Base-by-base conservation (phyloP, 305 asterid genomes). In the Petunia hybrid region DNA sequence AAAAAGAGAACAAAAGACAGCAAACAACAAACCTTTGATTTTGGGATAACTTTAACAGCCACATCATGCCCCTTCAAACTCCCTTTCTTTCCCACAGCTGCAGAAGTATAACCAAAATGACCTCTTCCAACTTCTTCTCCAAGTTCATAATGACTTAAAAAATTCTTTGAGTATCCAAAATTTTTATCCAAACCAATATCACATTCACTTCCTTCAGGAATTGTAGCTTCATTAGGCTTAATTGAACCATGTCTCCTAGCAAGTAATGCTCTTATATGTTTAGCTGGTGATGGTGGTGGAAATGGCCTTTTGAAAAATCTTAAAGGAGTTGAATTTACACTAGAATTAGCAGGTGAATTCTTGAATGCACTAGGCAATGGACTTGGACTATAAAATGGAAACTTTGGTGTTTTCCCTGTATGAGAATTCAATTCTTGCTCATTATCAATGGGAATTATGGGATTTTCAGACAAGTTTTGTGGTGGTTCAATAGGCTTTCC, bases 211-310 rank as follows among this genome's bases (percentile, higher is more conserved):
- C 97, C 98, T 80, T 94, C 98, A 22, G 97, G 98, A 80, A 94
- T 94, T 36, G 91, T 83, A 43, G 93, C 94, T 86, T 90, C 97
- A 83, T 94, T 94, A 67, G 98, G 95, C 90, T 94, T 93, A 66
- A 93, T 88, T 42, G 97, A 93, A 78, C 97, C 97, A 83, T 91
- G 97, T 80, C 97, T 87, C 80, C 97, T 89, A 10, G 95, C 89
- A 67, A 95, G 92, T 82, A 93, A 89, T 43, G 99, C 95, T 86
- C 90, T 90, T 22, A 95, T 93, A 85, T 95, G 99, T 91, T 95
- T 95, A 56, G 98, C 99, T 36, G 99, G 99, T 8, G 99, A 95
- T 51, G 99, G 99, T 8, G 98, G 99, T 7, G 98, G 97, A 77
- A 91, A 91, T 59, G 98, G 97, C 60, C 98, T 90, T 80, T 91